Base-by-base conservation (phyloP, 2,329 filamentous ascomycete species). In the Xylaria polymorpha region DNA sequence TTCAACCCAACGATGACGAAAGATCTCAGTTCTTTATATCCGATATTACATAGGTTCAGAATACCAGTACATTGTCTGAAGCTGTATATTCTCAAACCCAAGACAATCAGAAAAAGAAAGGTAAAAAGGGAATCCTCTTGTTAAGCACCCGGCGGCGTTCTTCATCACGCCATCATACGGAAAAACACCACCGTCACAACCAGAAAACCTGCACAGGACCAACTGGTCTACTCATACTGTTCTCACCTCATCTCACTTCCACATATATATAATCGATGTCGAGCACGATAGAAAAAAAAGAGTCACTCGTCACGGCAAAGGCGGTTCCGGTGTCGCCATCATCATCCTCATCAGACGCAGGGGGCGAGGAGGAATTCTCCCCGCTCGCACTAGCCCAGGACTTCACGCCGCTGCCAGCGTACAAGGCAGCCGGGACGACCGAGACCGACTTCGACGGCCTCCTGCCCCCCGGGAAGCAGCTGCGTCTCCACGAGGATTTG, bases 401-500 rank as follows among this genome's bases (percentile, higher is more conserved):
- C 70, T 75, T 90, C 29, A 81, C 86, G n/a, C 87, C 88, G n/a
- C 81, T 90, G 14, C 88, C 88, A 20, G 80, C 77, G 43, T 86
- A 88, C 81, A 90, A 89, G 79, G 76, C 81, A 1, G 85, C 87
- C 20, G 84, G 84, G 57, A 86, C 85, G 58, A 84, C 83, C 18
- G 80, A 80, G 32, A 80, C 89, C 61, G 83, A 87, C 75, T 96
- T 98, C 77, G 91, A 92, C 71, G 91, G 92, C 46, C 86, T 96
- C 61, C 85, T 98, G 41, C 32, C 62, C 2, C 46, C 41, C 9
- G 81, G 85, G 22, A 83, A 87, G 57, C 90, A 92, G 12, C 85
- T 98, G 70, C 85, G 87, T 69, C 87, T 98, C 18, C 92, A 93
- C 76, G 94, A 98, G 80, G 94, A 98, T 80, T 86, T 97, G 57